Conservation (phyloP, 2,329 filamentous ascomycete species). For the Sclerotinia glacialis region DNA sequence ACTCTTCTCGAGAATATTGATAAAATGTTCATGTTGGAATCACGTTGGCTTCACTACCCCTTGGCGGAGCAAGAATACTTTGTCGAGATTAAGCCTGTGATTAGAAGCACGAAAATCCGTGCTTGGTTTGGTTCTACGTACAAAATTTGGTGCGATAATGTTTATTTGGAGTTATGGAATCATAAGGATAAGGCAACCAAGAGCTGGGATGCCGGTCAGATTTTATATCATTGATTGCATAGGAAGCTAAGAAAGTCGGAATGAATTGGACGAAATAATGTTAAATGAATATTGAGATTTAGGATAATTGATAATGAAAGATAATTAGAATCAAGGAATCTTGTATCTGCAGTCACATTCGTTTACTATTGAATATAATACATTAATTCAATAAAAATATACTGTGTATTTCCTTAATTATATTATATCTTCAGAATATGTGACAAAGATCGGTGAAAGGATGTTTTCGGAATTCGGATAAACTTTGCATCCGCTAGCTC, state of each 20-base stretch:
- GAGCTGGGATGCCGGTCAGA: conserved; percentile 34
- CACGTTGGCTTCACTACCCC: background rate
- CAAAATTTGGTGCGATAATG: background rate
- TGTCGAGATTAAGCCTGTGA: background rate
- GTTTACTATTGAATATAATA: background rate
- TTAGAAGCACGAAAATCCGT: background rate
- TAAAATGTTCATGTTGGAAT: background rate
- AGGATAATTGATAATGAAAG: background rate
- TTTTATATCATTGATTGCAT: background rate
- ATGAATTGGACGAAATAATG: background rate
- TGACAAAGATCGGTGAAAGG: background rate
- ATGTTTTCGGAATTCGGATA: conserved; percentile 3
- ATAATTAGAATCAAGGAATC: background rate
- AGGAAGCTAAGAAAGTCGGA: background rate
- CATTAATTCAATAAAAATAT: no score
- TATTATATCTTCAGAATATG: no score
- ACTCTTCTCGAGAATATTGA: background rate
- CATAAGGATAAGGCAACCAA: conserved; percentile 32
- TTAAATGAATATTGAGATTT: background rate
- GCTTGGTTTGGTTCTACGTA: conserved; percentile 1
- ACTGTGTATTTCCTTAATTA: no score
- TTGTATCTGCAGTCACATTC: background rate
- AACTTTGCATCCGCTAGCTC: background rate
- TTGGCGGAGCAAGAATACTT: background rate
- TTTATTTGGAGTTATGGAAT: conserved; percentile 4